A percentile compares a stretch with the other conserved stretches of the same genome.
Evolutionary conservation across 495 filamentous ascomycete species (phyloP).

Genomic region (Friedmanniomyces simplex): DNA sequence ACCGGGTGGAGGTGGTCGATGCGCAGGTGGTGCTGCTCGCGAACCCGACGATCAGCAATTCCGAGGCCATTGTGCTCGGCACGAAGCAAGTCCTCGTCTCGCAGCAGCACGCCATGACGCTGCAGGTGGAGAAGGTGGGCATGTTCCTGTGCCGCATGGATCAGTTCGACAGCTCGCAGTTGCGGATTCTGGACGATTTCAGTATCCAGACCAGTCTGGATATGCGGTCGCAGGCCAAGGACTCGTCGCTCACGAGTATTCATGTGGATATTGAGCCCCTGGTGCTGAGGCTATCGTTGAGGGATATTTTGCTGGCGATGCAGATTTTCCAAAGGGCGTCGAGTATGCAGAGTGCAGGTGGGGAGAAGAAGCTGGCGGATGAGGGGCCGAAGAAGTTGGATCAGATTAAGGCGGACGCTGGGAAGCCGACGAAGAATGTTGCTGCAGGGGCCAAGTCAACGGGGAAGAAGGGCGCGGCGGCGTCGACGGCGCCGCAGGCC

Average conservation of each 20-base stretch:
- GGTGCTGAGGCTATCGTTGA: constrained; percentile 81
- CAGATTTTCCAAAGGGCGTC: constrained; percentile 91
- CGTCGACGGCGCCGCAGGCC: constrained; percentile 47
- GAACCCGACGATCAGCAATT: constrained; percentile 77
- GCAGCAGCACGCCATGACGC: constrained; percentile 83
- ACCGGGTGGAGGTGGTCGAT: constrained; percentile 87
- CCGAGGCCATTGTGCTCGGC: constrained; percentile 89
- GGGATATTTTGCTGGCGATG: constrained; percentile 86
- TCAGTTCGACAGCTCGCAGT: constrained; percentile 71
- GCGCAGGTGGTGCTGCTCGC: constrained; percentile 93
- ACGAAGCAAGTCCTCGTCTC: constrained; percentile 90
- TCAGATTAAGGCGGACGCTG: constrained; percentile 43
- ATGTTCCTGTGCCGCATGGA: constrained; percentile 99
- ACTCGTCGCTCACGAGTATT: constrained; percentile 62
- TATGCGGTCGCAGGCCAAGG: constrained; percentile 54
- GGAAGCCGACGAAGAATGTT: no score
- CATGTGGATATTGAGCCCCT: constrained; percentile 82
- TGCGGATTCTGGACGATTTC: constrained; percentile 92
- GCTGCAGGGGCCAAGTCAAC: constrained; percentile 4
- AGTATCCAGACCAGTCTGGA: constrained; percentile 84
- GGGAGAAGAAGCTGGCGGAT: constrained; percentile 36
- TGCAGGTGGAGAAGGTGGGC: constrained; percentile 84
- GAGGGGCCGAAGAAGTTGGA: constrained; percentile 54
- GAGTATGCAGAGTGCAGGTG: constrained; percentile 55
- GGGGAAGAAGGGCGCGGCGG: constrained; percentile 49